These are phyloP conservation scores for Naganishia kalamii DNA, from an alignment of 768 basidiomycete genomes.

Conservation along the genomic window DNA sequence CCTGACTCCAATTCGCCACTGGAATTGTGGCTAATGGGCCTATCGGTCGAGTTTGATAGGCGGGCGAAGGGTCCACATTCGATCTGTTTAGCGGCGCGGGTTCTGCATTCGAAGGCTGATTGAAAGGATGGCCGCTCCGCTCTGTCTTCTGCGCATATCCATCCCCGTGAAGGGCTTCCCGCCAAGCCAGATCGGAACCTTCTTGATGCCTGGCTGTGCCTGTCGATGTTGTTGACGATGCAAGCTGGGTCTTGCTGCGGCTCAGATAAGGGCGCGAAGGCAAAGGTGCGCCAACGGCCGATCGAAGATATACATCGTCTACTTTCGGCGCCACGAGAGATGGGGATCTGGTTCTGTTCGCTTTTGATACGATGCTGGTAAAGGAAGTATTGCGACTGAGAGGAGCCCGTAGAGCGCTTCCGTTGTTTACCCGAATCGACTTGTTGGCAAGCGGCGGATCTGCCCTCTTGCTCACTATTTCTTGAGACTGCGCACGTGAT, in stretches of 20 bases:
- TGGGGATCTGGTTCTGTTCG: neutral
- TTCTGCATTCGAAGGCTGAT: too few species aligned
- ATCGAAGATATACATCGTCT: neutral
- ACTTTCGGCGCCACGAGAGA: neutral
- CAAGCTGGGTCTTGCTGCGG: neutral
- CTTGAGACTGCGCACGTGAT: neutral
- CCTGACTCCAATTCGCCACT: conserved; percentile 35
- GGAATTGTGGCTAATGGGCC: neutral
- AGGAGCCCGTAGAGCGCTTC: neutral
- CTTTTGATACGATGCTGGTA: neutral
- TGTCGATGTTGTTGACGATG: neutral
- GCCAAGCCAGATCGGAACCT: neutral
- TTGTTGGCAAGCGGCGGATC: neutral
- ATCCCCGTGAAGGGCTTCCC: too few species aligned
- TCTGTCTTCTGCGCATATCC: too few species aligned
- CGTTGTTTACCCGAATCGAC: neutral
- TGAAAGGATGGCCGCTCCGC: too few species aligned
- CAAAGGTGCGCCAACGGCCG: neutral
- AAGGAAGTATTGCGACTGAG: neutral
- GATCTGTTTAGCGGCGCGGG: neutral
- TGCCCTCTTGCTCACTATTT: neutral
- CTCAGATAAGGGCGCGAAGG: neutral
- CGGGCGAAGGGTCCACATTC: neutral
- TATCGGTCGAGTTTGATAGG: neutral
- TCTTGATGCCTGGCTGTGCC: neutral